Evolutionary conservation across 176 grass and related monocot species (phyloP), one percentile per base, ranked within the genome.

Genomic region (Pharus latifolius): DNA sequence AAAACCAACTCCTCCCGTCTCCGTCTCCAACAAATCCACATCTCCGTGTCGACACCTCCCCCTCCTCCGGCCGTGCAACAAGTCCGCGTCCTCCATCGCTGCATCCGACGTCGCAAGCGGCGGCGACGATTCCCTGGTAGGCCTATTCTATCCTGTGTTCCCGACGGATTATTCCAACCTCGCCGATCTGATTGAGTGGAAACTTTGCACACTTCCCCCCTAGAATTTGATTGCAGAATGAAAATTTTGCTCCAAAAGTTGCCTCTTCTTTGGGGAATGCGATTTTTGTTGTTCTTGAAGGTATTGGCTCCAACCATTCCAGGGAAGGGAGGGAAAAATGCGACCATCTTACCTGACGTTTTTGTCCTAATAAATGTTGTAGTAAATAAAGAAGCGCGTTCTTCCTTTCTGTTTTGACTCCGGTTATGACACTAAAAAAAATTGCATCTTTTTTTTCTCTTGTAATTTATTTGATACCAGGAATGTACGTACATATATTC

Each of bases 251-350:
- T n/a, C n/a, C n/a, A n/a, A n/a, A n/a, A n/a, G n/a, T n/a, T n/a
- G n/a, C n/a, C n/a, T n/a, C n/a, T n/a, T n/a, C n/a, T n/a, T n/a
- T n/a, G n/a, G n/a, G n/a, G n/a, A n/a, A n/a, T n/a, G n/a, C n/a
- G n/a, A n/a, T n/a, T n/a, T n/a, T n/a, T n/a, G n/a, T n/a, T n/a
- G n/a, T n/a, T n/a, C n/a, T n/a, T n/a, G n/a, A n/a, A n/a, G n/a
- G n/a, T 64, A 52, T 64, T 43, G 19, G 49, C 18, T 24, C 51
- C 11, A 60, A 84, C 78, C 60, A 5, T 67, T 60, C n/a, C 32
- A 6, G 50, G 10, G 23, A 9, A 17, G 2, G 40, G 32, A 11
- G n/a, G n/a, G n/a, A n/a, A n/a, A n/a, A n/a, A n/a, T n/a, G n/a
- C n/a, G n/a, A n/a, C n/a, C n/a, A n/a, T n/a, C n/a, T n/a, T n/a